phyloP scores from a whole-genome alignment of 805 yeast species.

The Starmerella cellae region DNA sequence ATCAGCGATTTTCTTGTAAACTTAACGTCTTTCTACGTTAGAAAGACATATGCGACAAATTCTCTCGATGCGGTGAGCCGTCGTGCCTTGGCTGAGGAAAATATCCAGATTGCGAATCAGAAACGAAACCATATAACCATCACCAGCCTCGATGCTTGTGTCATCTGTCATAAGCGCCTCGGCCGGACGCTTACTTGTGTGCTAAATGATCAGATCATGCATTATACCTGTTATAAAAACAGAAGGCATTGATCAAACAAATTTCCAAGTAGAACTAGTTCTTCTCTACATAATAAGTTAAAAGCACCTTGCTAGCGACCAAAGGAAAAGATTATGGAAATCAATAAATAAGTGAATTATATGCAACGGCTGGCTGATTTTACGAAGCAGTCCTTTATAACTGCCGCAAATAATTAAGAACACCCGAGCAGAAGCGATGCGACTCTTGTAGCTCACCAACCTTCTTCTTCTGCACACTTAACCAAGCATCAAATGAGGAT shows the following conservation, averaged over 20 bases:
- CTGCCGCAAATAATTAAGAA: slow-evolving; percentile 28
- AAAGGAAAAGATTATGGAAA: too few relatives aligned
- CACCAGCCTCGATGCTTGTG: slow-evolving; percentile 9
- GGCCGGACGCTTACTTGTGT: slow-evolving; percentile 17
- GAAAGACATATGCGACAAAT: not conserved
- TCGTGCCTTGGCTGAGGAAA: slow-evolving; percentile 13
- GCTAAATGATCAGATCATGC: slow-evolving; percentile 6
- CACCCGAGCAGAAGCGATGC: slow-evolving; percentile 71
- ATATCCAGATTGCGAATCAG: slow-evolving; percentile 4
- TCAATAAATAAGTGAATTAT: too few relatives aligned
- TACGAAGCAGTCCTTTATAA: too few relatives aligned
- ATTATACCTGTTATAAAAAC: slow-evolving; percentile 15
- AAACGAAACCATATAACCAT: slow-evolving; percentile 5
- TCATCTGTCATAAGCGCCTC: slow-evolving; percentile 17
- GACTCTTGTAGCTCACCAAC: slow-evolving; percentile 47
- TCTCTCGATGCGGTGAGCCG: slow-evolving; percentile 6
- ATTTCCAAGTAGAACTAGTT: not conserved
- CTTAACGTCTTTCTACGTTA: not conserved
- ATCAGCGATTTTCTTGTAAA: slow-evolving; percentile 4
- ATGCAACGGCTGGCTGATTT: too few relatives aligned
- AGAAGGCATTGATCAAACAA: not conserved
- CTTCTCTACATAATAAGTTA: not conserved
- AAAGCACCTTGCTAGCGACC: too few relatives aligned
- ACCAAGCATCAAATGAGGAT: slow-evolving; percentile 40
- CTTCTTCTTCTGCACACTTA: slow-evolving; percentile 30